A percentile compares a stretch with the other conserved stretches of the same genome.
Evolutionary conservation across 148 eudicot species (phyloP).

Genomic region (Suaeda aralocaspica): DNA sequence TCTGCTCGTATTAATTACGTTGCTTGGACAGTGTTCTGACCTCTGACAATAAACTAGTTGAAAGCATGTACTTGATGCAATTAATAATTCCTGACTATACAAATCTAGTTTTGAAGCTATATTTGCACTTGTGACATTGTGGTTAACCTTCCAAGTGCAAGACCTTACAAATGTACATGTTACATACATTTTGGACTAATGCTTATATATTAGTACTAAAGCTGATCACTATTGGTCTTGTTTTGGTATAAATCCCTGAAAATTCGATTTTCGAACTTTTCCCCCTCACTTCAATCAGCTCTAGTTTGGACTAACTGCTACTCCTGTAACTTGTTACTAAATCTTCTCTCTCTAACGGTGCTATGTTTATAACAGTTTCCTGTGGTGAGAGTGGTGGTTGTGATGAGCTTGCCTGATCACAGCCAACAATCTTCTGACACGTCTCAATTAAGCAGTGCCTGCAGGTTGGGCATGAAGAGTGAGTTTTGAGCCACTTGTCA

Average conservation of each 20-base stretch:
- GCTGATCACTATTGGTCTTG: background rate
- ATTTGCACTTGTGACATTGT: constrained; percentile 16
- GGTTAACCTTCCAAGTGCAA: constrained; percentile 1
- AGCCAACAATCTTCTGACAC: constrained; percentile 55
- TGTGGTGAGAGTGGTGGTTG: constrained; percentile 29
- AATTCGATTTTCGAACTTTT: no score
- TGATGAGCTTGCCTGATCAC: constrained; percentile 34
- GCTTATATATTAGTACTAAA: constrained; percentile 1
- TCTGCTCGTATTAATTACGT: background rate
- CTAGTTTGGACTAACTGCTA: constrained; percentile 3
- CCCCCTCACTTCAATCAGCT: background rate
- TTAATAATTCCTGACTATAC: constrained; percentile 23
- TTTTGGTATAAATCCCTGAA: background rate
- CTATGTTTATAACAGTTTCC: constrained; percentile 37
- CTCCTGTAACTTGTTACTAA: constrained; percentile 39
- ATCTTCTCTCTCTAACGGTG: constrained; percentile 58
- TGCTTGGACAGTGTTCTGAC: no score
- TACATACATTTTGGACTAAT: constrained; percentile 10
- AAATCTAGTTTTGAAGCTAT: constrained; percentile 25
- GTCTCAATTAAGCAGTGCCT: constrained; percentile 74
- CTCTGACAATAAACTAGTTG: background rate
- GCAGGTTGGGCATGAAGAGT: constrained; percentile 90
- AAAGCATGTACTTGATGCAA: background rate
- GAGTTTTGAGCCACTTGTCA: constrained; percentile 78
- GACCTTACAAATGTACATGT: constrained; percentile 3